phyloP scores from a whole-genome alignment of 1,284 basidiomycete species.

The Naganishia sp. region DNA sequence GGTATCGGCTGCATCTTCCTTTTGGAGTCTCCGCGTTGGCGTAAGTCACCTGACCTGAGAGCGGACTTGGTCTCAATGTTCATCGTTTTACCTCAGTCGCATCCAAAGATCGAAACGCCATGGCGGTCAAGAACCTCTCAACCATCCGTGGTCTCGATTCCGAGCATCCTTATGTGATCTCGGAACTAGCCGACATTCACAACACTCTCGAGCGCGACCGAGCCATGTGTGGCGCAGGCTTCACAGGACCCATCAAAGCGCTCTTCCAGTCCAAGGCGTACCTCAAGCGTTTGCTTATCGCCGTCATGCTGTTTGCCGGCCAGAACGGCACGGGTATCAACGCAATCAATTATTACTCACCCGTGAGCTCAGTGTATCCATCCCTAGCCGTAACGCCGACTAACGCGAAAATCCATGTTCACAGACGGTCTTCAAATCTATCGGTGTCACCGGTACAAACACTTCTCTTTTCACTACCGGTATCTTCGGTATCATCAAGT shows the following conservation, averaged over 20 bases:
- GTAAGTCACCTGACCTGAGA: conserved; percentile 1
- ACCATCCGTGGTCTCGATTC: conserved; percentile 53
- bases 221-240: conserved; percentile 27
- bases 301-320: conserved; percentile 31
- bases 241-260: conserved; percentile 30
- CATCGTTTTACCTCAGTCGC: conserved; percentile 37
- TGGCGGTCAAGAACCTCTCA: conserved; percentile 54
- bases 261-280: conserved; percentile 27
- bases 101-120: conserved; percentile 46
- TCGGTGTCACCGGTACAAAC: conserved; percentile 55
- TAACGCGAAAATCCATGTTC: conserved; percentile 36
- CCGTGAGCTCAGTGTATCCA: not conserved
- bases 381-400: not conserved
- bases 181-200: conserved; percentile 47
- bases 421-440: conserved; percentile 55
- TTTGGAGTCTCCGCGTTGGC: conserved; percentile 59
- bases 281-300: conserved; percentile 29
- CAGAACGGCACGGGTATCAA: conserved; percentile 35
- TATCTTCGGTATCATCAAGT: conserved; percentile 57
- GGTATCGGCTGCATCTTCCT: conserved; percentile 55
- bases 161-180: conserved; percentile 52
- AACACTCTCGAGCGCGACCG: conserved; percentile 30
- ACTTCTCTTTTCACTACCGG: conserved; percentile 58
- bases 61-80: not conserved
- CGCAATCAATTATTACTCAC: conserved; percentile 33